Base-by-base conservation (phyloP, 495 filamentous ascomycete genomes). In the Penicillium ucsense region DNA sequence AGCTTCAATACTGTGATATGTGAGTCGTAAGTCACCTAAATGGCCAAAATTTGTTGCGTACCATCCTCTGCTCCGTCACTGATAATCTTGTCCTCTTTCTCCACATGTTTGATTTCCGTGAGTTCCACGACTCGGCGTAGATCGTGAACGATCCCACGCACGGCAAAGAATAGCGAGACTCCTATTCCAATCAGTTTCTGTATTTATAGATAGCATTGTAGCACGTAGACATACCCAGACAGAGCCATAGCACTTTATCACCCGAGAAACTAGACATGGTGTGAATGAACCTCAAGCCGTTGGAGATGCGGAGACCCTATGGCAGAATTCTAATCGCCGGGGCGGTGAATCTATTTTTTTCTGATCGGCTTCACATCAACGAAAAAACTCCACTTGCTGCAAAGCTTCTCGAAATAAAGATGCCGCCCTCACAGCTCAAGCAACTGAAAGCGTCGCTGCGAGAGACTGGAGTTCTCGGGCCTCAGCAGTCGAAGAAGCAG, bases 391-490 rank as follows among this genome's bases (percentile, higher is more conserved):
- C 35, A 46, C 43, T 50, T 32, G 5, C 34, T 38, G 38, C 35
- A n/a, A 41, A 50, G 48, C 32, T 42, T 36, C 30, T 32, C 33
- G 39, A 56, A 46, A 36, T 55, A 58, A 72, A 54, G 49, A 98
- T 98, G 92, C 78, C 91, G 46, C 87, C 90, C 50, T 98, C 92
- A 6, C 92, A 98, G 68, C 76, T 98, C 11, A 97, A 97, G 66
- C 88, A 89, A 68, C 78, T 98, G 10, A 98, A 95, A 68, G 74
- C 84, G 48, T 95, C 89, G 5, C 76, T 98, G 8, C 77, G 80
- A 48, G 86, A 94, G 31, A 86, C 89, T 48, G 91, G 92, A 27
- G 81, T 97, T 31, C 81, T 88, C 40, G 86, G 88, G 3, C 88
- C 86, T 4, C 89, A 90, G 59, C 79, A 94, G 58, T 92, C 88